Percentiles rank a stretch among this genome's conserved stretches.
These are phyloP conservation scores for Chrysochromulina tobinii DNA, from an alignment of 78 protist genomes.

Conservation along the genomic window DNA sequence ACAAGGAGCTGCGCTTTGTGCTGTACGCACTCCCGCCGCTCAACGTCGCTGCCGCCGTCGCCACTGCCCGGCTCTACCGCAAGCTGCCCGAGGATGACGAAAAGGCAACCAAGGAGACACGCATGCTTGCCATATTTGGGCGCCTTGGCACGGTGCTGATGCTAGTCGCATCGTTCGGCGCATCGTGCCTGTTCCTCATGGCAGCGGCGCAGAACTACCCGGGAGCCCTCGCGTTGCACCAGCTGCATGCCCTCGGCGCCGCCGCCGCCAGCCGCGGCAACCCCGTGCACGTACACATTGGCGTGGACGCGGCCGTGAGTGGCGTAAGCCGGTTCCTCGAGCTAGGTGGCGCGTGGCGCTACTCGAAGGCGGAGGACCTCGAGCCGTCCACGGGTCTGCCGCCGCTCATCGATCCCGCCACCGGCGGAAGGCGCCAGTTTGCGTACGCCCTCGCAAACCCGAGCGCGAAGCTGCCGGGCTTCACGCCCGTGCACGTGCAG, in stretches of 20 bases:
- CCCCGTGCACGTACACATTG: background rate
- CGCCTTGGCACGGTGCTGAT: background rate
- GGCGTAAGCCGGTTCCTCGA: slow-evolving; percentile 12
- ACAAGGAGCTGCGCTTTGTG: slow-evolving; percentile 84
- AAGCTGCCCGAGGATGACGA: background rate
- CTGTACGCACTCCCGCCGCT: slow-evolving; percentile 78
- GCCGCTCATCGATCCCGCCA: too few relatives aligned
- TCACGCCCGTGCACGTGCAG: too few relatives aligned
- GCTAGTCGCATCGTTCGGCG: too few relatives aligned
- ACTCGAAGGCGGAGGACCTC: background rate
- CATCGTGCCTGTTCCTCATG: background rate
- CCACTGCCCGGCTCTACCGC: background rate
- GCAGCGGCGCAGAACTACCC: slow-evolving; percentile 21
- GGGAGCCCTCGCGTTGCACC: background rate
- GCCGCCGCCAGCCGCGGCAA: background rate
- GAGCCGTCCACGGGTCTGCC: background rate
- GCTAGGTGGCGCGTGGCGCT: background rate
- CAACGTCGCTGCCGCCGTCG: slow-evolving; percentile 56
- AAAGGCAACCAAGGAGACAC: background rate
- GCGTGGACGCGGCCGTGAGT: background rate
- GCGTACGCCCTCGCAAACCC: too few relatives aligned
- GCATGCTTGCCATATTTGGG: background rate
- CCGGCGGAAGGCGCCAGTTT: too few relatives aligned
- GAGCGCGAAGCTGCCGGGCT: too few relatives aligned
- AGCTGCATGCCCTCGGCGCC: background rate